Evolutionary conservation across 2,329 filamentous ascomycete genomes (phyloP), one percentile per base, ranked within the genome.

Genomic region (Lecanicillium sp.): DNA sequence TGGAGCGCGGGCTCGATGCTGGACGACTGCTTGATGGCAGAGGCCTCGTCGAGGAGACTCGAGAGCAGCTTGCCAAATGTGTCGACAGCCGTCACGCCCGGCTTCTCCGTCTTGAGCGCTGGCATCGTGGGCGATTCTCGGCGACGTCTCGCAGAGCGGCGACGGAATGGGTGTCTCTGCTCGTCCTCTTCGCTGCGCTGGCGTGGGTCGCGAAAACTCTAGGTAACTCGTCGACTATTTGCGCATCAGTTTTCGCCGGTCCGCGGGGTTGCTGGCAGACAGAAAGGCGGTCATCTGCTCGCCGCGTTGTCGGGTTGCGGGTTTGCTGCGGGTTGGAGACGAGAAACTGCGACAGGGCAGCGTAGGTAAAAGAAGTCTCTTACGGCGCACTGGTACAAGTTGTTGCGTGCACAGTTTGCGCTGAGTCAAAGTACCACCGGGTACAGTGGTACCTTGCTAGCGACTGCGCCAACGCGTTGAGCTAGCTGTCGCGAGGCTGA

Each of bases 1-100:
- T 79, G 81, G 53, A 96, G 74, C 3, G 84, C 80, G 11, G 87
- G 86, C 57, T 95, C 89, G 55, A 90, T 79, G 17, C 75, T 71
- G 17, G 73, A 64, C 29, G 74, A 71, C 26, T 74, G 69, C 63
- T 88, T 89, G 52, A 76, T 64, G 32, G 69, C 60, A 44, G 74
- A 74, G 50, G 84, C 84, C 61, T 75, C 77, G 30, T 67, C 62
- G 33, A 90, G 68, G 27, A 87, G 73, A 32, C 74, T 65, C 33
- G 73, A 66, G 26, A 89, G 68, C 20, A 84, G 69, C 21, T 61
- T 58, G 29, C 66, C 68, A 56, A 84, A 80, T 21, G 70, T 65
- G 35, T 69, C 69, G 44, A 84, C 78, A 43, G 74, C 73, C 44
- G 71, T 63, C 39, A 82, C 67, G 53, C 74, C 73, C 50, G 74